Percentiles rank a stretch among this genome's conserved stretches.
phyloP scores from a whole-genome alignment of 352 stramenopile genomes.

The Aphanomyces cochlioides region DNA sequence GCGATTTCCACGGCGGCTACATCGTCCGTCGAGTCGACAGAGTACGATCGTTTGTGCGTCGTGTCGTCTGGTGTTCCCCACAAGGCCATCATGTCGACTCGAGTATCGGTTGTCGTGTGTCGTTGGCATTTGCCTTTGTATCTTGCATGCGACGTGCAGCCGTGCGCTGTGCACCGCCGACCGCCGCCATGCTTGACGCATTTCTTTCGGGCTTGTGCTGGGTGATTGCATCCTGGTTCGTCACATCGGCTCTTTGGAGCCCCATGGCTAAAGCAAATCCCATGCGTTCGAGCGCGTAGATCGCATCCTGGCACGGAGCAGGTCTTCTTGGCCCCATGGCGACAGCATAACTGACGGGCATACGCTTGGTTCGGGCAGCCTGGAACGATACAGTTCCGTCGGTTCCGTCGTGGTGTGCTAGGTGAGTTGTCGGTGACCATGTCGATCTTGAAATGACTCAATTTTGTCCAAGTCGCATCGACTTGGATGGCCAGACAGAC shows the following conservation, averaged over 20 bases:
- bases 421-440: too few species aligned
- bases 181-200: constrained; percentile 33
- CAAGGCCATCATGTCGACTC: background rate
- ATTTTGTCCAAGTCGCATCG: too few species aligned
- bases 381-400: background rate
- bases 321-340: constrained; percentile 9
- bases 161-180: constrained; percentile 16
- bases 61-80: background rate
- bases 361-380: constrained; percentile 22
- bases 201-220: constrained; percentile 21
- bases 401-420: background rate
- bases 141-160: constrained; percentile 30
- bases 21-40: background rate
- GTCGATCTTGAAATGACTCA: too few species aligned
- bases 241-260: constrained; percentile 24
- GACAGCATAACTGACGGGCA: constrained; percentile 11
- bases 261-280: constrained; percentile 17
- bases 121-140: constrained; percentile 31
- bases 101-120: background rate
- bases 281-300: background rate
- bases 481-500: too few species aligned
- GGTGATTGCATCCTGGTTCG: constrained; percentile 18
- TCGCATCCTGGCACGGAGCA: constrained; percentile 20
- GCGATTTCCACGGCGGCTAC: too few species aligned
- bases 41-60: background rate